These are phyloP conservation scores for Larix kaempferi DNA, from an alignment of 75 land plant genomes.

Conservation along the genomic window DNA sequence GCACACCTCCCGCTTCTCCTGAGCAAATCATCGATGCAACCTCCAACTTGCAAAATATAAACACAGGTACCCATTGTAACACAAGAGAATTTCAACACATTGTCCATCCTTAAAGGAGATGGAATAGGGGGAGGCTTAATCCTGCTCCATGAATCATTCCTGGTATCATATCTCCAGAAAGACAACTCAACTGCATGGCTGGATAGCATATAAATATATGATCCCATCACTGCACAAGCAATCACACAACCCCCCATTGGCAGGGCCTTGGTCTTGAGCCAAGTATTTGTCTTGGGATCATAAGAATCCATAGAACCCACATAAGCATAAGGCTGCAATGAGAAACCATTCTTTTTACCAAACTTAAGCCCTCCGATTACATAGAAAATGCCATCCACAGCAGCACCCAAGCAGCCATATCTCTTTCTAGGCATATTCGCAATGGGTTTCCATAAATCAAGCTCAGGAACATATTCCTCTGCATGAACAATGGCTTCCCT, in stretches of 20 bases:
- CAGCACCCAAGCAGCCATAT: conserved; percentile 89
- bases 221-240: conserved; percentile 68
- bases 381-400: conserved; percentile 76
- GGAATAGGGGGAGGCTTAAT: conserved; percentile 68
- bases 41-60: conserved; percentile 58
- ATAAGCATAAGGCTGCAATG: conserved; percentile 49
- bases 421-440: conserved; percentile 57
- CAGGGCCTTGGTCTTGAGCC: conserved; percentile 62
- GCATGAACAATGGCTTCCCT: conserved; percentile 45
- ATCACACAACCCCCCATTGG: conserved; percentile 95
- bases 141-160: conserved; percentile 57
- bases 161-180: conserved; percentile 74
- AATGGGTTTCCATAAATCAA: conserved; percentile 65
- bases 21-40: conserved; percentile 66
- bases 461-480: conserved; percentile 75
- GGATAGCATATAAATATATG: conserved; percentile 65
- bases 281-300: conserved; percentile 45
- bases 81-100: conserved; percentile 59
- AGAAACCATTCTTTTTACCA: conserved; percentile 24
- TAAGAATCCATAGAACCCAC: conserved; percentile 80
- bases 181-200: conserved; percentile 94
- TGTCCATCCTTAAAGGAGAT: conserved; percentile 60
- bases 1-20: conserved; percentile 46
- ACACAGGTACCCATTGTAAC: conserved; percentile 61
- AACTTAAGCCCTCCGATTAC: conserved; percentile 78